These are phyloP conservation scores for Trametopsis cervina DNA, from an alignment of 768 basidiomycete genomes.

Conservation along the genomic window DNA sequence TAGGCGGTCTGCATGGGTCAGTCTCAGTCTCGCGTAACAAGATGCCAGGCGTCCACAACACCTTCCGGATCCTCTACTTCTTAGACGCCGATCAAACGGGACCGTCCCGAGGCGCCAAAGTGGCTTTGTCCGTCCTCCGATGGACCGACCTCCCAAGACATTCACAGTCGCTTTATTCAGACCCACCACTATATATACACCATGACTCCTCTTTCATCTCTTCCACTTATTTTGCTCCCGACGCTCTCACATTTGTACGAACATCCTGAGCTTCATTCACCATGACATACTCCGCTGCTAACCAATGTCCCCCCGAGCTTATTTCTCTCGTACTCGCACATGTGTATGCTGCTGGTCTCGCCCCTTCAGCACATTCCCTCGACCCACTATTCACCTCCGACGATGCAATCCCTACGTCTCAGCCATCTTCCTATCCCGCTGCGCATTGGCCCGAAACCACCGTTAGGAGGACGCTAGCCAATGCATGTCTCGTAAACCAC, in stretches of 20 bases:
- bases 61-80: too few species aligned
- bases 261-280: too few species aligned
- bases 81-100: too few species aligned
- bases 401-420: constrained; percentile 43
- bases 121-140: neutral
- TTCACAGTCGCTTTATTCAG: neutral
- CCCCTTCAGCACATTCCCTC: constrained; percentile 45
- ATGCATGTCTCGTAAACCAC: constrained; percentile 70
- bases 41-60: too few species aligned
- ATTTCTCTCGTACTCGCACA: constrained; percentile 67
- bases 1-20: too few species aligned
- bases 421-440: constrained; percentile 71
- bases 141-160: neutral
- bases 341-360: constrained; percentile 58
- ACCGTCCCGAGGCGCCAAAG: too few species aligned
- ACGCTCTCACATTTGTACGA: neutral
- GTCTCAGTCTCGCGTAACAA: too few species aligned
- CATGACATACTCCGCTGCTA: constrained; percentile 16
- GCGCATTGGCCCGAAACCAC: constrained; percentile 63
- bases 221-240: neutral
- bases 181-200: constrained; percentile 4
- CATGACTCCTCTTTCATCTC: constrained; percentile 3
- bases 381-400: constrained; percentile 56
- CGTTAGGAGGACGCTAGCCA: constrained; percentile 57
- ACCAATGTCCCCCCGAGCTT: constrained; percentile 64